Conservation (phyloP, 176 grass and related monocot species). For the sorghum (Sorghum bicolor) region DNA sequence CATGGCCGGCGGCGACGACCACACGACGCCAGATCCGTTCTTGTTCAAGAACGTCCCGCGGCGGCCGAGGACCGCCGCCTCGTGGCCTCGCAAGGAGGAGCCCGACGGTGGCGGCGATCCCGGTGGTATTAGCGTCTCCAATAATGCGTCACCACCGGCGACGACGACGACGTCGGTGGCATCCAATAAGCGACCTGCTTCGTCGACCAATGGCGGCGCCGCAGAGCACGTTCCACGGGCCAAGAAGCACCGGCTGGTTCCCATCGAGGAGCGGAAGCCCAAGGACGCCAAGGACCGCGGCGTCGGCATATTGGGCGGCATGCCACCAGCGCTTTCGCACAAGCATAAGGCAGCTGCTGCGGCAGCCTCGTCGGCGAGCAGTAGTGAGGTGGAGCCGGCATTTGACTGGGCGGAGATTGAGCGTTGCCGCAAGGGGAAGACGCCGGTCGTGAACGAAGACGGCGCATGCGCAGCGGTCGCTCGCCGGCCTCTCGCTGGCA, state of each 20-base stretch:
- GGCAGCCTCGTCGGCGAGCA: background rate
- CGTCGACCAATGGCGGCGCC: background rate
- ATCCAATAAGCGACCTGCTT: background rate
- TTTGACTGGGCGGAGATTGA: background rate
- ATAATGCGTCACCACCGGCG: background rate
- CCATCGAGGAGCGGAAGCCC: no score
- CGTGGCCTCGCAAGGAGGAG: background rate
- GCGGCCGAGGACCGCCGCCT: background rate
- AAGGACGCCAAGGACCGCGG: background rate
- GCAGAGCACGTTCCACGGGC: background rate
- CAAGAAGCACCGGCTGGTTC: background rate
- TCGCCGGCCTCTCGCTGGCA: background rate
- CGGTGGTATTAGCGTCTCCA: background rate
- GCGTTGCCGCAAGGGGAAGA: constrained; percentile 5
- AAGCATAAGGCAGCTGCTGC: background rate
- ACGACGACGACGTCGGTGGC: background rate
- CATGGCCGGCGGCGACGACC: background rate
- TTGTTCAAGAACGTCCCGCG: background rate
- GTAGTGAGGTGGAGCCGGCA: background rate
- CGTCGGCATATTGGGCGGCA: background rate
- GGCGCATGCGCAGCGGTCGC: background rate
- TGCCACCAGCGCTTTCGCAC: background rate
- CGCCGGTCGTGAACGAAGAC: background rate
- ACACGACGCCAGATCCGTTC: background rate
- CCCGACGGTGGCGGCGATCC: background rate